Evolutionary conservation across 202 grass and related monocot species (phyloP).

Genomic region (Eragrostis tef): DNA sequence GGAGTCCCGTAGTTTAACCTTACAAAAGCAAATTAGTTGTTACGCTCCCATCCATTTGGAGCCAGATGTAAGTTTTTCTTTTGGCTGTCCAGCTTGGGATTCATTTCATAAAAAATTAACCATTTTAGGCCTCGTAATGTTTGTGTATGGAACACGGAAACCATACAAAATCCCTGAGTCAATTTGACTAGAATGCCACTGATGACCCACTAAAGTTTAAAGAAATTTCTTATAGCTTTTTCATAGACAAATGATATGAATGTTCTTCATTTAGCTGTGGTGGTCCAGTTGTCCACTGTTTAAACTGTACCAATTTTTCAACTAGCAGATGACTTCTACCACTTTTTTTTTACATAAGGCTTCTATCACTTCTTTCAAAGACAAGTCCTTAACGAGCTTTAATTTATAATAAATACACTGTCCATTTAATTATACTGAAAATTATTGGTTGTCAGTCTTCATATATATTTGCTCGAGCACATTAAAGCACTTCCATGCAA

Average conservation of each 20-base stretch:
- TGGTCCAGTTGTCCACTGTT: background rate
- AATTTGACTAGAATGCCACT: background rate
- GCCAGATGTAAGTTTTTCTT: conserved; percentile 59
- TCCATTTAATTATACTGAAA: conserved; percentile 7
- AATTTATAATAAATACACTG: background rate
- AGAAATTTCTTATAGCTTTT: conserved; percentile 9
- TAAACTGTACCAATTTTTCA: too few relatives aligned
- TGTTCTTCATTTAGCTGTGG: conserved; percentile 11
- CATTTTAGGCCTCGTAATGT: conserved; percentile 29
- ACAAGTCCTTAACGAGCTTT: conserved; percentile 2
- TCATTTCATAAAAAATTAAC: conserved; percentile 30
- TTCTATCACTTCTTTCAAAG: conserved; percentile 1
- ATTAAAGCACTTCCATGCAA: background rate
- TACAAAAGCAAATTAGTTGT: conserved; percentile 83
- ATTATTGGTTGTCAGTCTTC: background rate
- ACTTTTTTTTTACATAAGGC: background rate
- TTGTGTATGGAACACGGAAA: conserved; percentile 22
- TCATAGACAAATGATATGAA: conserved; percentile 6
- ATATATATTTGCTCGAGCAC: conserved; percentile 17
- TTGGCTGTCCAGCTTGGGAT: conserved; percentile 34
- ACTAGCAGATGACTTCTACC: background rate
- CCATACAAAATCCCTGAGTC: background rate
- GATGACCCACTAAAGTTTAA: background rate
- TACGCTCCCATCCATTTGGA: conserved; percentile 83
- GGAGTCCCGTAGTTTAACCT: conserved; percentile 61